These are phyloP conservation scores for Paramarasmius palmivorus DNA, from an alignment of 1,284 basidiomycete species.

Conservation along the genomic window DNA sequence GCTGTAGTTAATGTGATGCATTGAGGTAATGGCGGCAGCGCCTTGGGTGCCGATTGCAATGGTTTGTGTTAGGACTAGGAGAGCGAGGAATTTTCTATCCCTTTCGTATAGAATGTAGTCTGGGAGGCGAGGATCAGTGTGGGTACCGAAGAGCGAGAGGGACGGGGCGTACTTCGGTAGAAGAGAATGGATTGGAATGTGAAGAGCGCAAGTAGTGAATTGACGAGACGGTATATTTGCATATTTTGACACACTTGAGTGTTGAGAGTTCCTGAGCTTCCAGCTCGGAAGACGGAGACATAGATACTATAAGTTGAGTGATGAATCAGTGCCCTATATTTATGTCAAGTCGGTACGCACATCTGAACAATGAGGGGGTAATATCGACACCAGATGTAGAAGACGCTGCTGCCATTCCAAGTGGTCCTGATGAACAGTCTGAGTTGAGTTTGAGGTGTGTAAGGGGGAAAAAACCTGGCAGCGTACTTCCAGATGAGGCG, in stretches of 20 bases:
- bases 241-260: neutral
- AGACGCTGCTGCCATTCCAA: neutral
- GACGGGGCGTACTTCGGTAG: neutral
- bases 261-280: neutral
- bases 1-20: neutral
- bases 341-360: neutral
- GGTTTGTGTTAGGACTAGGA: neutral
- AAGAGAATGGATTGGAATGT: neutral
- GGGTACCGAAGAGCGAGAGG: neutral
- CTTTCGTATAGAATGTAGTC: neutral
- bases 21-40: neutral
- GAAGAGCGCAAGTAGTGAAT: neutral
- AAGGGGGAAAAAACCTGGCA: neutral
- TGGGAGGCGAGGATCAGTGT: neutral
- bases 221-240: neutral
- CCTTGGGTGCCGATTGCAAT: neutral
- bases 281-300: neutral
- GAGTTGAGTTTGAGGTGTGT: neutral
- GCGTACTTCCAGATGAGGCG: constrained; percentile 3
- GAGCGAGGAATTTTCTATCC: neutral
- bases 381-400: constrained; percentile 3
- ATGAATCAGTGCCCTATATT: neutral
- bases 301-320: neutral
- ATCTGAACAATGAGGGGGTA: neutral
- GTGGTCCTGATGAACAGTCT: neutral